Conservation (phyloP, 768 basidiomycete species). For the Termitomyces sp. region DNA sequence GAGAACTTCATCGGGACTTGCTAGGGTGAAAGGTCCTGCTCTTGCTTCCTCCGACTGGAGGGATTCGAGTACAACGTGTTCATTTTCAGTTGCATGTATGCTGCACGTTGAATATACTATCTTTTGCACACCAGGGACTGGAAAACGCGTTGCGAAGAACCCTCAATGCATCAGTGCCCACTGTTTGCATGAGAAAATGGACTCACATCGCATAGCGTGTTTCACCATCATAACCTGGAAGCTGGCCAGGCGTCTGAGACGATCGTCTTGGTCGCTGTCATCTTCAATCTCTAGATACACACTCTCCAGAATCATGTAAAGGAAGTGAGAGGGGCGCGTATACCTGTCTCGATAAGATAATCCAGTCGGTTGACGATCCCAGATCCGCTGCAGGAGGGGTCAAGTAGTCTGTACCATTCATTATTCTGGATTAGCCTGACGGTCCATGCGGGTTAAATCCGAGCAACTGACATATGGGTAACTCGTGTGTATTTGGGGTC, state of each 20-base stretch:
- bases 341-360: slow-evolving; percentile 73
- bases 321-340: slow-evolving; percentile 12
- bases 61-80: slow-evolving; percentile 77
- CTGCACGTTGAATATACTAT: slow-evolving; percentile 99
- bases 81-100: slow-evolving; percentile 87
- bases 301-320: neutral
- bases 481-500: slow-evolving; percentile 58
- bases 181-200: neutral
- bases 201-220: slow-evolving; percentile 92
- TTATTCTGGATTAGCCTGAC: slow-evolving; percentile 2
- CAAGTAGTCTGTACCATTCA: slow-evolving; percentile 58
- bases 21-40: slow-evolving; percentile 59
- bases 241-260: slow-evolving; percentile 75
- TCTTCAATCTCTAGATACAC: slow-evolving; percentile 47
- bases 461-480: slow-evolving; percentile 76
- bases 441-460: neutral
- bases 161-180: neutral
- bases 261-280: slow-evolving; percentile 52
- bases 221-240: slow-evolving; percentile 91
- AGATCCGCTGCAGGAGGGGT: slow-evolving; percentile 95
- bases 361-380: slow-evolving; percentile 90
- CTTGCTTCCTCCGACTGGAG: slow-evolving; percentile 68
- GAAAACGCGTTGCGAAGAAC: slow-evolving; percentile 11
- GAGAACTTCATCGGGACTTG: slow-evolving; percentile 59
- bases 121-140: slow-evolving; percentile 71